Evolutionary conservation across 1,139 yeast species (phyloP).

Genomic region (Candida tetrigidarum): DNA sequence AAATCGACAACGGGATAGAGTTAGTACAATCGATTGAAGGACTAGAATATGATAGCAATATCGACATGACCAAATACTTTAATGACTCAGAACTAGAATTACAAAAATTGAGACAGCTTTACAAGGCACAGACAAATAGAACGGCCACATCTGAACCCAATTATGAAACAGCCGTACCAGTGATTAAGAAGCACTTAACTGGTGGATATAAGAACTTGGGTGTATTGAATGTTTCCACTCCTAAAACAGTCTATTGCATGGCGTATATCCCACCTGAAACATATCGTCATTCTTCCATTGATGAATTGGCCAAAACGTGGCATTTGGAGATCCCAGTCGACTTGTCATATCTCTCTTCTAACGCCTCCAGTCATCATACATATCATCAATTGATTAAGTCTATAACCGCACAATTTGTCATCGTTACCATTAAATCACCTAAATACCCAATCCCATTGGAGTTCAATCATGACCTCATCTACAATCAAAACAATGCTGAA

Average conservation of each 20-base stretch:
- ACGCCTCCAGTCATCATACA: conserved; percentile 2
- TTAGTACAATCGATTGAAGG: conserved; percentile 23
- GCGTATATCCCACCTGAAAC: conserved; percentile 38
- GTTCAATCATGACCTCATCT: conserved; percentile 43
- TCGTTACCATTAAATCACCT: conserved; percentile 36
- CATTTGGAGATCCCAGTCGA: conserved; percentile 36
- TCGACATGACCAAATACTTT: conserved; percentile 21
- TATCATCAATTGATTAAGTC: conserved; percentile 35
- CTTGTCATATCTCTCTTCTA: conserved; percentile 15
- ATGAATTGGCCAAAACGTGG: conserved; percentile 25
- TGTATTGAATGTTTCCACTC: conserved; percentile 28
- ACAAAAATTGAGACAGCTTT: conserved; percentile 25
- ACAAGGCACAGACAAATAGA: conserved; percentile 17
- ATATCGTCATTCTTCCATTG: conserved; percentile 20
- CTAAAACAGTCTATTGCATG: conserved; percentile 29
- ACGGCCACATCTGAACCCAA: conserved; percentile 16
- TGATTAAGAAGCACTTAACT: conserved; percentile 20
- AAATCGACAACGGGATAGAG: conserved; percentile 27
- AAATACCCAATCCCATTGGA: conserved; percentile 42
- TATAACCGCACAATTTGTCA: conserved; percentile 35
- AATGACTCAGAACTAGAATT: conserved; percentile 22
- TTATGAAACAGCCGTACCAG: conserved; percentile 19
- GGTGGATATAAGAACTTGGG: conserved; percentile 20
- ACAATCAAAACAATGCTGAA: conserved; percentile 20
- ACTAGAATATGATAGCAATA: conserved; percentile 17